Base-by-base conservation (phyloP, 2,329 filamentous ascomycete species). In the Fusarium beomiforme region DNA sequence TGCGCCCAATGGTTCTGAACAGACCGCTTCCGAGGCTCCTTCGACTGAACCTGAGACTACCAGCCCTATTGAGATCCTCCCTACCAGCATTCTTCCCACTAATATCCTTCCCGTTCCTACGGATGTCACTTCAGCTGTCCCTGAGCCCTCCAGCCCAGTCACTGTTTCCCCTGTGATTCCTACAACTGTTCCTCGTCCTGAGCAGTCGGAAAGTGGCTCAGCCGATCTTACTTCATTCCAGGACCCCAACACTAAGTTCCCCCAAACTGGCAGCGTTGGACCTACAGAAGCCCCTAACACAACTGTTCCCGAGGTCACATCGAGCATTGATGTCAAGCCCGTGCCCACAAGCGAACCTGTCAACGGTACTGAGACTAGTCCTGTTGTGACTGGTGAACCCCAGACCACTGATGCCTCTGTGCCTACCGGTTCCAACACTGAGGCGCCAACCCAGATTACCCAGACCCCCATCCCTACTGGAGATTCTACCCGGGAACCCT, bases 41-140 rank as follows among this genome's bases (percentile, higher is more conserved):
- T 58, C 68, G 26, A 68, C 57, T 19, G 59, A 65, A 4, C 69
- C 71, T 16, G 44, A 67, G 42, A 70, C 66, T n/a, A 72, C 71
- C 37, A 59, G 51, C 23, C 42, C 55, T 2, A 26, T 44, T 21
- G 60, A 64, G n/a, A 29, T 59, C 17, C 44, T 63, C n/a, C 67
- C 68, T 6, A 72, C 69, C 16, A 66, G 59, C 19, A 31, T 49
- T 46, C 51, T 66, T 24, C 59, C 68, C 19, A 64, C 68, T 11
- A 59, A 69, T 16, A 36, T 71, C 17, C 47, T 51, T 5, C 47
- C 47, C 37, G 47, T 51, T 51, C 47, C 47, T 16, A 62, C 67
- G 8, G 59, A 65, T 23, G 23, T 44, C 12, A 71, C 67, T 19
- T 71, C 67, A 37, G 33, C 29, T 44, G 16, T 57, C 16, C 41